Percentiles rank a stretch among this genome's conserved stretches.
Evolutionary conservation across 2,329 filamentous ascomycete species (phyloP).

Genomic region (Fusarium sp.): DNA sequence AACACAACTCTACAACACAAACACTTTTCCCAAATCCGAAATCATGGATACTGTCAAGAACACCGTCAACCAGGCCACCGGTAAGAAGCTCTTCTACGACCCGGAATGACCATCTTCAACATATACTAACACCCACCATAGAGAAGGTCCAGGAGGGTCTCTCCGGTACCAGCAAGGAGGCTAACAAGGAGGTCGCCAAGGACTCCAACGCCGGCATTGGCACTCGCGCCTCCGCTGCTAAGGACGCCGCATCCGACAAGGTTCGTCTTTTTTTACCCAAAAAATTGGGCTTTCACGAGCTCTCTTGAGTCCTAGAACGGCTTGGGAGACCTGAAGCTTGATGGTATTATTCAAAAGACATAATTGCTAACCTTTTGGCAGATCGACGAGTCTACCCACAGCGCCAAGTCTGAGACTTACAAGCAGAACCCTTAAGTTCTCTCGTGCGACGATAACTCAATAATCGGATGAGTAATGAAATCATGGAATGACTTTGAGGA

Average conservation of each 20-base stretch:
- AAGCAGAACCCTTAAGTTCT: constrained; percentile 54
- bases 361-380: not conserved
- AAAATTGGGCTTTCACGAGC: not conserved
- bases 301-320: not conserved
- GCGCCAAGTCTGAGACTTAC: constrained; percentile 55
- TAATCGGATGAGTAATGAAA: not conserved
- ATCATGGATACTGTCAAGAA: constrained; percentile 67
- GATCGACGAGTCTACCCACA: constrained; percentile 54
- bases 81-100: not conserved
- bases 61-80: constrained; percentile 62
- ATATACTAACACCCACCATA: not conserved
- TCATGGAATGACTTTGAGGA: constrained; percentile 7
- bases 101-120: constrained; percentile 60
- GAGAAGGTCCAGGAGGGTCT: constrained; percentile 69
- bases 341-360: not conserved
- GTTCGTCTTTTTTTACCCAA: not conserved
- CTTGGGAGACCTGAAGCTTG: not conserved
- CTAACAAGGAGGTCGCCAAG: constrained; percentile 77
- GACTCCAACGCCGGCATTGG: constrained; percentile 62
- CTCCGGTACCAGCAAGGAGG: constrained; percentile 71
- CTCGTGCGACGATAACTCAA: not conserved
- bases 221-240: constrained; percentile 64
- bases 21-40: constrained; percentile 1
- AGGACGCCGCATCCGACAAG: constrained; percentile 62
- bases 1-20: constrained; percentile 17